Conservation (phyloP, 2,329 filamentous ascomycete species). For the Paraconiothyrium brasiliense region DNA sequence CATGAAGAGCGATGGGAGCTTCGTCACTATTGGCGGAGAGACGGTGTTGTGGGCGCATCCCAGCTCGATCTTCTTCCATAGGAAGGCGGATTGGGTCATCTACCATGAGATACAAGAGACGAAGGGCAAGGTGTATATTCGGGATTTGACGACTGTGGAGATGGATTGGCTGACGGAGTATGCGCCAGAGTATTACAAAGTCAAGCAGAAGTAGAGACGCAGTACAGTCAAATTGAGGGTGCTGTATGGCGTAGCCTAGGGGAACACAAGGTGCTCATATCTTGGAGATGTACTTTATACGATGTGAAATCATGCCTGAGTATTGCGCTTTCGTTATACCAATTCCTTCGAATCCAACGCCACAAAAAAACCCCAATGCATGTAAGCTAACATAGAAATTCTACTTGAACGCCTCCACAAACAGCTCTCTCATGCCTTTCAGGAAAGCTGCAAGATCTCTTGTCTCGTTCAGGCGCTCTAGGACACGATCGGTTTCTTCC, state of each 20-base stretch:
- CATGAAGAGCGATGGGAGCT: conserved; percentile 93
- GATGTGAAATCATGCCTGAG: conserved; percentile 12
- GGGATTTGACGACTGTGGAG: conserved; percentile 92
- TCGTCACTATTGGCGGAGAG: conserved; percentile 82
- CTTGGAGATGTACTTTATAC: neutral
- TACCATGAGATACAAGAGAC: conserved; percentile 95
- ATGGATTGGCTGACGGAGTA: conserved; percentile 93
- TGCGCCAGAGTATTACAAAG: conserved; percentile 71
- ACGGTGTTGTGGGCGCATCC: conserved; percentile 87
- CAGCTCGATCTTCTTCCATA: conserved; percentile 92
- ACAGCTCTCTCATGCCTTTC: conserved; percentile 84
- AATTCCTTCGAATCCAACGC: neutral
- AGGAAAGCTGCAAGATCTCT: conserved; percentile 76
- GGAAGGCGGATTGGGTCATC: conserved; percentile 95
- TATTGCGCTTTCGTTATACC: conserved; percentile 14
- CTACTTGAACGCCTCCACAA: conserved; percentile 65
- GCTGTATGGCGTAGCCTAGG: no score
- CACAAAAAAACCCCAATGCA: neutral
- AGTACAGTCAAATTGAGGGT: no score
- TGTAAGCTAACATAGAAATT: neutral
- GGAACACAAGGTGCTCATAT: no score
- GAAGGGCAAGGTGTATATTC: conserved; percentile 85
- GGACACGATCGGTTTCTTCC: conserved; percentile 78
- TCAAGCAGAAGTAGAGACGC: conserved; percentile 32
- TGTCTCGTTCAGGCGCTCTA: conserved; percentile 83